Evolutionary conservation across 768 basidiomycete genomes (phyloP).

Genomic region (Ramaria rubella): DNA sequence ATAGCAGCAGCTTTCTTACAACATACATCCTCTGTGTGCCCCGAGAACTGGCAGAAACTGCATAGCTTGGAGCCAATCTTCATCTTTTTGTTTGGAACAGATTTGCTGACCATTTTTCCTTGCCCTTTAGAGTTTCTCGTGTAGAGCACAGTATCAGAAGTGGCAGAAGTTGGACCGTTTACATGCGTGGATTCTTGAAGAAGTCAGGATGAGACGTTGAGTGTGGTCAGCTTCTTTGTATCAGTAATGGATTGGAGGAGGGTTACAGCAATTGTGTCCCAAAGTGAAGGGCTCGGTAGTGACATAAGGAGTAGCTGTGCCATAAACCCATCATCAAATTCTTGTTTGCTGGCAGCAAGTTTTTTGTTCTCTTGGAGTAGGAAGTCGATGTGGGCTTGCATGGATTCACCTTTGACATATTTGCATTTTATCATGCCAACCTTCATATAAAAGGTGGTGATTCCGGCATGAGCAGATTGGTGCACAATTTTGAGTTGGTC

Average conservation of each 20-base stretch:
- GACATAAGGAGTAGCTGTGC: too few species aligned
- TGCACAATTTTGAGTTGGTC: neutral
- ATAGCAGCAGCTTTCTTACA: neutral
- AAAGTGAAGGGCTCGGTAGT: constrained; percentile 1
- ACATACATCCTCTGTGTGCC: neutral
- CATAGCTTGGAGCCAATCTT: neutral
- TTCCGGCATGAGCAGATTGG: too few species aligned
- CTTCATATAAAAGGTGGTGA: too few species aligned
- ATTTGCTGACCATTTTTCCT: too few species aligned
- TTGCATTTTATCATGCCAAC: too few species aligned
- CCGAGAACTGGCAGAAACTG: neutral
- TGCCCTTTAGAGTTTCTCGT: neutral
- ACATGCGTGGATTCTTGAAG: neutral
- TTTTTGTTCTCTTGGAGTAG: constrained; percentile 5
- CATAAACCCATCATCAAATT: too few species aligned
- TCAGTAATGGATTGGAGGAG: constrained; percentile 10
- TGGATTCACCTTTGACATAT: too few species aligned
- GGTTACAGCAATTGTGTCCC: constrained; percentile 8
- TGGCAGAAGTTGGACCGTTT: neutral
- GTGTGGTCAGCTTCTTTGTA: too few species aligned
- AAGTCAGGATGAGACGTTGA: neutral
- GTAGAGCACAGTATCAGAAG: neutral
- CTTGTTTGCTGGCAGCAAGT: too few species aligned
- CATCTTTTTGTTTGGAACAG: neutral
- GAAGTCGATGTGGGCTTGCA: neutral